A percentile compares a stretch with the other conserved stretches of the same genome.
phyloP scores from a whole-genome alignment of 2,329 filamentous ascomycete genomes.

The Nothomitra cinnamomea region DNA sequence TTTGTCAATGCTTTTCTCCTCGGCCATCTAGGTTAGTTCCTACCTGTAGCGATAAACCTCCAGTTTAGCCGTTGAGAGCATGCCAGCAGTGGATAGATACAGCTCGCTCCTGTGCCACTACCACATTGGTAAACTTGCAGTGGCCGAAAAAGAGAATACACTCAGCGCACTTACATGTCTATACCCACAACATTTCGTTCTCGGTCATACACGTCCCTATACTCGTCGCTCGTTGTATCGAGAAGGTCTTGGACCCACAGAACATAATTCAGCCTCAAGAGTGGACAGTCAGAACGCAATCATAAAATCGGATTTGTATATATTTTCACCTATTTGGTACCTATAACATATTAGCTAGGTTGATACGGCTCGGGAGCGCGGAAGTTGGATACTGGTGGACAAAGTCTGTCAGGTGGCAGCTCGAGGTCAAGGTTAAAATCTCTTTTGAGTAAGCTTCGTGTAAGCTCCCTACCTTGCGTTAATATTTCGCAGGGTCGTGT shows the following conservation, averaged over 20 bases:
- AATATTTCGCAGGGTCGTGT: background rate
- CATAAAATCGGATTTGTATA: background rate
- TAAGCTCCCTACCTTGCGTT: conserved; percentile 37
- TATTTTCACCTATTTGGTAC: conserved; percentile 28
- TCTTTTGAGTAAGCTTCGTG: conserved; percentile 55
- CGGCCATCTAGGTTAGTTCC: background rate
- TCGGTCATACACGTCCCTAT: conserved; percentile 33
- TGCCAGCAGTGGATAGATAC: conserved; percentile 77
- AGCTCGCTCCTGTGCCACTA: conserved; percentile 72
- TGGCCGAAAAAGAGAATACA: background rate
- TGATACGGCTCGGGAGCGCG: background rate
- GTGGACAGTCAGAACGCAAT: background rate
- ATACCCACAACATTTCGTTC: conserved; percentile 47
- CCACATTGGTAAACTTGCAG: background rate
- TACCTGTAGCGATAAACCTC: conserved; percentile 52
- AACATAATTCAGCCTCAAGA: conserved; percentile 70
- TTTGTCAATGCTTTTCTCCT: background rate
- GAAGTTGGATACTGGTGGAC: conserved; percentile 50
- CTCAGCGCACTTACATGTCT: conserved; percentile 41
- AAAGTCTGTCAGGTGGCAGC: conserved; percentile 63
- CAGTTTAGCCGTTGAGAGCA: conserved; percentile 50
- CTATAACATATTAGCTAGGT: conserved; percentile 13
- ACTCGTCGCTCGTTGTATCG: conserved; percentile 42
- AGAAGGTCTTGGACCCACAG: conserved; percentile 73
- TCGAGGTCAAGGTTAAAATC: conserved; percentile 59